Base-by-base conservation (phyloP, 805 yeast genomes). In the Cyberlindnera petersonii region DNA sequence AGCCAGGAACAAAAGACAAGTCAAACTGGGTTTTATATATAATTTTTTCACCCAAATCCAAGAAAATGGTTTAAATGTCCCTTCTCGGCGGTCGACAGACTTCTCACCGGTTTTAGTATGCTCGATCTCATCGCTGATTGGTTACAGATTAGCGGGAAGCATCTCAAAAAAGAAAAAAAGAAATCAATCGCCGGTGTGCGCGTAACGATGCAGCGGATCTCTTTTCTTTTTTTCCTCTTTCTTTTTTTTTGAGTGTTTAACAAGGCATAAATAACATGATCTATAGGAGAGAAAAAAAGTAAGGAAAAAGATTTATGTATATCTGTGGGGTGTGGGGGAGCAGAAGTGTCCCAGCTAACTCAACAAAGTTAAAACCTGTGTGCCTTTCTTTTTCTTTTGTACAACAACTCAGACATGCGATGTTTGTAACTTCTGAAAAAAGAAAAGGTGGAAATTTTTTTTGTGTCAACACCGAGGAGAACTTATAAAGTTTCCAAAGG, bases 171-270 rank as follows among this genome's bases (percentile, higher is more conserved):
- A n/a, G 31, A 16, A 28, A 18, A 31, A 21, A 22, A 16, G 26
- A 10, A 20, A 29, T 41, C 28, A 24, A 34, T 37, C 50, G 45
- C 47, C 47, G 50, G 50, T 46, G 50, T 46, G 33, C 20, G 26
- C 26, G 24, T 21, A 31, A 18, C 33, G 16, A 5, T 10, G 28
- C 17, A 5, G n/a, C n/a, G n/a, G n/a, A 56, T 34, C 9, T 48
- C 21, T 27, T 22, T 31, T 9, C 8, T 35, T 2, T 26, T 9
- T 24, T 33, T 29, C n/a, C 17, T 15, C 7, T 16, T 10, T 7
- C 8, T 6, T 7, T n/a, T 23, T 22, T 11, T 29, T 22, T 15
- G 15, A 36, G 24, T 16, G 22, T 31, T 31, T 33, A 23, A 8
- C 24, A n/a, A n/a, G n/a, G n/a, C n/a, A n/a, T n/a, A n/a, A n/a